These are phyloP conservation scores for Fraxinus pennsylvanica DNA, from an alignment of 257 asterid species.

Conservation along the genomic window DNA sequence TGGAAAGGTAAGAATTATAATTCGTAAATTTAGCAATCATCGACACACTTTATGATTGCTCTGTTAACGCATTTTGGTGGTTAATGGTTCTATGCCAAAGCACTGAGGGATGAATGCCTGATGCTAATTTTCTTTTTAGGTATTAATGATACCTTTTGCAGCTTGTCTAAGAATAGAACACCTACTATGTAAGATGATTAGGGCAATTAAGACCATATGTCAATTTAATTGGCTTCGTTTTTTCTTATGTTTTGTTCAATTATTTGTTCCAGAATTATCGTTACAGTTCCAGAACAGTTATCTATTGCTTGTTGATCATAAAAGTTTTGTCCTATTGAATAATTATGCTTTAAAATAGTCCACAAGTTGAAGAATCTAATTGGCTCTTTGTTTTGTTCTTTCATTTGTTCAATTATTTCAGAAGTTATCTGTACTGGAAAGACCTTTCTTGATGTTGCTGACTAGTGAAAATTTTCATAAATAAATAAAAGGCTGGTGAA, in stretches of 20 bases:
- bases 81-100: background rate
- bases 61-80: background rate
- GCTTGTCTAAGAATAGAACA: background rate
- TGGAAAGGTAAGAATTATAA: constrained; percentile 43
- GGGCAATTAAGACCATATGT: too few relatives aligned
- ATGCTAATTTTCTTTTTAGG: background rate
- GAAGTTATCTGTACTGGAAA: too few relatives aligned
- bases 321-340: background rate
- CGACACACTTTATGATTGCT: background rate
- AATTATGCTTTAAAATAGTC: background rate
- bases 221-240: too few relatives aligned
- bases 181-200: too few relatives aligned
- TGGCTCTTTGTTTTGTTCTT: background rate
- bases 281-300: too few relatives aligned
- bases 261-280: too few relatives aligned
- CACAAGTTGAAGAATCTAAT: background rate
- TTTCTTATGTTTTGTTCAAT: too few relatives aligned
- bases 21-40: background rate
- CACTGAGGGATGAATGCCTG: background rate
- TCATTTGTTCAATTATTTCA: too few relatives aligned
- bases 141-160: background rate
- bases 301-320: background rate
- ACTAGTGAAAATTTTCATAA: too few relatives aligned
- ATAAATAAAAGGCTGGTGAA: too few relatives aligned
- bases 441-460: too few relatives aligned